Conservation (phyloP, 1,284 basidiomycete genomes). For the Tylopilus orsonianus region DNA sequence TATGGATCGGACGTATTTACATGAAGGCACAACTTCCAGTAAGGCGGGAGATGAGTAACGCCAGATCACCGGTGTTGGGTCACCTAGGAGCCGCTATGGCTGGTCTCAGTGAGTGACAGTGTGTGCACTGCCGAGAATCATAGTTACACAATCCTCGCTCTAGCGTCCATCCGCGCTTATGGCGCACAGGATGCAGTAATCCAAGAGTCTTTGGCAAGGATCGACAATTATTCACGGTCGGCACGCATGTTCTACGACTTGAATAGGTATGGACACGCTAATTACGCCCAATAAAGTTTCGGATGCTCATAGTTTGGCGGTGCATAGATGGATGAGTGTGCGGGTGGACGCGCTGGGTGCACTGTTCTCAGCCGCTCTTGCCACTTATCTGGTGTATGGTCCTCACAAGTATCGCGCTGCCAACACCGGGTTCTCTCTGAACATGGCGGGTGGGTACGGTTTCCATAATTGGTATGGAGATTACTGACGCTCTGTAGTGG, state of each 20-base stretch:
- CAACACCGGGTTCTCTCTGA: slow-evolving; percentile 36
- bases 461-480: neutral
- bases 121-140: accelerated
- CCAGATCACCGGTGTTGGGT: slow-evolving; percentile 43
- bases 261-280: slow-evolving; percentile 37
- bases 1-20: slow-evolving; percentile 42
- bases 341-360: slow-evolving; percentile 45
- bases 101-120: slow-evolving; percentile 60
- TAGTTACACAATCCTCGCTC: neutral
- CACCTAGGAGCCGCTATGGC: slow-evolving; percentile 36
- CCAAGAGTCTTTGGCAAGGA: neutral
- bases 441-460: slow-evolving; percentile 45
- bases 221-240: slow-evolving; percentile 27
- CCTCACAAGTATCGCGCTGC: neutral
- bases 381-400: slow-evolving; percentile 1
- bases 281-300: neutral
- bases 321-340: slow-evolving; percentile 52
- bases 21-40: slow-evolving; percentile 46
- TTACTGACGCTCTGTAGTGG: slow-evolving; percentile 34
- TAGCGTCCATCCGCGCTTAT: slow-evolving; percentile 3
- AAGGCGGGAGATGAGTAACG: slow-evolving; percentile 48
- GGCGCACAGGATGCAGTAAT: neutral
- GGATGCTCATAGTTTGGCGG: too few species aligned
- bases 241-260: slow-evolving; percentile 54
- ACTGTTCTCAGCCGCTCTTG: neutral